phyloP scores from a whole-genome alignment of 2,329 filamentous ascomycete genomes.

The Nakataea oryzae region DNA sequence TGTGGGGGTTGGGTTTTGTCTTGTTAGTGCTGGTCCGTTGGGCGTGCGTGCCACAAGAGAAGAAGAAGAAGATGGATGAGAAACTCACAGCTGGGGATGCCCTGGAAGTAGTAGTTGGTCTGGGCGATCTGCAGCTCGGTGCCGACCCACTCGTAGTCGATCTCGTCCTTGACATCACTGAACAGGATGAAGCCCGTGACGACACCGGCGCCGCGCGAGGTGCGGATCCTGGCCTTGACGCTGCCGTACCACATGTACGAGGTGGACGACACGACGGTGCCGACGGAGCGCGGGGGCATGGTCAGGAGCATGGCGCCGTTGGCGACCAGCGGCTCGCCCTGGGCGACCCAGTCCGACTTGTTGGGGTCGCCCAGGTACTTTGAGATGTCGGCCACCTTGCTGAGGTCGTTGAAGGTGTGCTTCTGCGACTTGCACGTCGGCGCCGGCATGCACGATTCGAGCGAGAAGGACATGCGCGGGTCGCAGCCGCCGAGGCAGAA shows the following conservation, averaged over 20 bases:
- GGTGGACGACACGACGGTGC: conserved; percentile 75
- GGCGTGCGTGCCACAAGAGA: conserved; percentile 1
- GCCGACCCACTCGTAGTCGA: conserved; percentile 93
- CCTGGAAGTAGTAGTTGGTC: conserved; percentile 96
- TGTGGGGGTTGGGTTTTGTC: conserved; percentile 28
- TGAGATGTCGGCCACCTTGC: conserved; percentile 59
- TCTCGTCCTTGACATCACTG: conserved; percentile 94
- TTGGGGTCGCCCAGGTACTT: conserved; percentile 79
- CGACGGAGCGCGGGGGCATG: conserved; percentile 77
- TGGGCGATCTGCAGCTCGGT: conserved; percentile 67
- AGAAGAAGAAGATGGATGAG: conserved; percentile 9
- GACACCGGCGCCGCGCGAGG: conserved; percentile 74
- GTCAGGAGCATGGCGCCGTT: conserved; percentile 69
- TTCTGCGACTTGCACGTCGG: conserved; percentile 69
- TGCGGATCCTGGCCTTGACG: conserved; percentile 76
- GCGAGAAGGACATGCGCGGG: conserved; percentile 67
- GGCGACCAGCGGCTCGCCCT: conserved; percentile 62
- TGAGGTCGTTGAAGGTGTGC: conserved; percentile 63
- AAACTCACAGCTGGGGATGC: conserved; percentile 74
- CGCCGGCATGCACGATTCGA: conserved; percentile 76
- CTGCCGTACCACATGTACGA: conserved; percentile 97
- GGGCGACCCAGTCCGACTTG: conserved; percentile 78
- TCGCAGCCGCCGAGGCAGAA: conserved; percentile 96
- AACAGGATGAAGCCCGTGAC: conserved; percentile 96
- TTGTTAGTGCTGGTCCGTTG: conserved; percentile 9